phyloP scores from a whole-genome alignment of 805 yeast species.

The Pichia nakasei region DNA sequence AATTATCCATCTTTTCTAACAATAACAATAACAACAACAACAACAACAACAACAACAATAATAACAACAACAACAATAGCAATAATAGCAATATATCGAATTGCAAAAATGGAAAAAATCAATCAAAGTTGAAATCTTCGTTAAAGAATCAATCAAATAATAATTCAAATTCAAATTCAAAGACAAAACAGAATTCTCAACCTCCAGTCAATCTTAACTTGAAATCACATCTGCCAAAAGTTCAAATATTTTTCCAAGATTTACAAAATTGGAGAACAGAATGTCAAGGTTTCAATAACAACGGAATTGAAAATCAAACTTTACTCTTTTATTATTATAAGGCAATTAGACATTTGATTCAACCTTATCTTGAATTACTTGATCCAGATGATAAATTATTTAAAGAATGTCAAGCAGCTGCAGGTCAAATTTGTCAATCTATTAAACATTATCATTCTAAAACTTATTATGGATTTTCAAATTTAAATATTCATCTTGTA shows the following conservation, averaged over 20 bases:
- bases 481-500: constrained; percentile 57
- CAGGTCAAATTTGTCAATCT: constrained; percentile 59
- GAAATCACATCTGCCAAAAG: constrained; percentile 37
- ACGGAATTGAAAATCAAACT: constrained; percentile 50
- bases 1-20: constrained; percentile 30
- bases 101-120: too few species aligned
- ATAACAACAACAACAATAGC: too few species aligned
- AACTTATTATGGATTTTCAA: constrained; percentile 54
- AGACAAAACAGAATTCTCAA: constrained; percentile 17
- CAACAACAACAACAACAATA: too few species aligned
- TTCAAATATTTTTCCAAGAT: constrained; percentile 43
- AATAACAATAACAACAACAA: too few species aligned
- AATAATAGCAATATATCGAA: too few species aligned
- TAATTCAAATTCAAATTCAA: neutral
- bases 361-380: constrained; percentile 54
- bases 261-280: constrained; percentile 50
- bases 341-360: constrained; percentile 50
- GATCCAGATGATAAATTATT: constrained; percentile 54
- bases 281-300: constrained; percentile 35
- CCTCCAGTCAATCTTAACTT: too few species aligned
- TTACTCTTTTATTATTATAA: constrained; percentile 50
- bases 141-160: neutral
- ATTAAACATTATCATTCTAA: constrained; percentile 56
- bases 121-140: too few species aligned
- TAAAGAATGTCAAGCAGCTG: constrained; percentile 62